These are phyloP conservation scores for Erucastrum elatum DNA, from an alignment of 345 rosid species.

Conservation along the genomic window DNA sequence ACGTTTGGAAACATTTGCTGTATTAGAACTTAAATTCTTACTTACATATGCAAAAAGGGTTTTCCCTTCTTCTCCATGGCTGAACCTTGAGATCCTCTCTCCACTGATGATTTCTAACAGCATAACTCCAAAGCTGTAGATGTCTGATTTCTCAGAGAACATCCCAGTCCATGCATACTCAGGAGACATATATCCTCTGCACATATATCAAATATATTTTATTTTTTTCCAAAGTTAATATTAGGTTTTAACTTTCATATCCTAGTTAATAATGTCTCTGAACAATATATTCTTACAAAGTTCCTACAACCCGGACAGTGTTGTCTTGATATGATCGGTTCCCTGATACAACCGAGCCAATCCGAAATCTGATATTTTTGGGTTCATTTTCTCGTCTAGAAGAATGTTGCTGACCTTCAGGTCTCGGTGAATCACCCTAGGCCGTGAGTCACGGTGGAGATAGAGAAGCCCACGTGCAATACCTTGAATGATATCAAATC, in stretches of 20 bases:
- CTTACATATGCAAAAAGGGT: constrained; percentile 30
- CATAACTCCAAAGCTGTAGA: constrained; percentile 51
- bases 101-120: constrained; percentile 32
- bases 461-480: constrained; percentile 31
- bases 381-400: constrained; percentile 30
- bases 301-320: constrained; percentile 29
- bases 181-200: constrained; percentile 10
- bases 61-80: constrained; percentile 15
- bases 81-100: constrained; percentile 24
- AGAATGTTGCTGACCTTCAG: constrained; percentile 30
- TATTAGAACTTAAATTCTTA: background rate
- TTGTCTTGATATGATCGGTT: constrained; percentile 19
- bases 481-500: constrained; percentile 19
- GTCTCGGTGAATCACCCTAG: constrained; percentile 26
- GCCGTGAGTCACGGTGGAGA: constrained; percentile 33
- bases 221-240: background rate
- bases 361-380: constrained; percentile 38
- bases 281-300: constrained; percentile 23
- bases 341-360: constrained; percentile 35
- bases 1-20: background rate
- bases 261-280: background rate
- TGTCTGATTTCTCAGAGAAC: constrained; percentile 50
- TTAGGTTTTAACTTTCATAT: background rate
- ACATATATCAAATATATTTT: background rate
- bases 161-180: constrained; percentile 10